Evolutionary conservation across 1,139 yeast species (phyloP), one percentile per base, ranked within the genome.

Genomic region (Hemisphaericaspora lyxosophila): DNA sequence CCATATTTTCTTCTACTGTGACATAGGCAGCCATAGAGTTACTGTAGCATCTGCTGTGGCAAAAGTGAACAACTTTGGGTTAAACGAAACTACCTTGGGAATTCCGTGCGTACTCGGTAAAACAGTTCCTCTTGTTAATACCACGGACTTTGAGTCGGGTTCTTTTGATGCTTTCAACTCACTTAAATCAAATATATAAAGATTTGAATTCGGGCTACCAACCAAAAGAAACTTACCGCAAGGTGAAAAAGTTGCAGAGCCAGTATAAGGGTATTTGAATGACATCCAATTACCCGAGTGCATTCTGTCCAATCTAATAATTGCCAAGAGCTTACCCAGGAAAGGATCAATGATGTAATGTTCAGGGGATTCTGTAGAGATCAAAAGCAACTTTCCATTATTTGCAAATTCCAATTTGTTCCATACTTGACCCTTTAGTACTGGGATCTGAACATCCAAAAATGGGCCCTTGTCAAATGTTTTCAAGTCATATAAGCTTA

Each of bases 321-420:
- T 67, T n/a, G 84, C 76, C 17, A 81, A 54, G 7, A 73, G 53
- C 15, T 70, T 65, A 5, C 95, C 95, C 56, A 71, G 73, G 48
- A 82, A 84, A 0, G 95, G 85, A 54, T 89, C 95, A 24, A 82
- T 57, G 2, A 88, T 57, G 43, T 80, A 70, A 50, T 84, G 89
- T 27, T 64, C 64, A 19, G 60, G 59, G 3, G 73, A 63, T 41
- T 75, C 60, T 2, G 94, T 82, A 2, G 81, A 77, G 2, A 89
- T 60, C n/a, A 88, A 62, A n/a, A 92, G 51, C 44, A 70, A 67
- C 53, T 82, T 84, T 22, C 95, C 95, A 53, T 84, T 85, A 55
- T 89, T 89, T 18, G 95, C 79, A 57, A 90, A 88, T 57, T 89
- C 95, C 24, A 89, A 45, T 48, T 81, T 83, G 28, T 74, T 73